Evolutionary conservation across 2,329 filamentous ascomycete genomes (phyloP).

Genomic region (Sclerotiophoma versabilis): DNA sequence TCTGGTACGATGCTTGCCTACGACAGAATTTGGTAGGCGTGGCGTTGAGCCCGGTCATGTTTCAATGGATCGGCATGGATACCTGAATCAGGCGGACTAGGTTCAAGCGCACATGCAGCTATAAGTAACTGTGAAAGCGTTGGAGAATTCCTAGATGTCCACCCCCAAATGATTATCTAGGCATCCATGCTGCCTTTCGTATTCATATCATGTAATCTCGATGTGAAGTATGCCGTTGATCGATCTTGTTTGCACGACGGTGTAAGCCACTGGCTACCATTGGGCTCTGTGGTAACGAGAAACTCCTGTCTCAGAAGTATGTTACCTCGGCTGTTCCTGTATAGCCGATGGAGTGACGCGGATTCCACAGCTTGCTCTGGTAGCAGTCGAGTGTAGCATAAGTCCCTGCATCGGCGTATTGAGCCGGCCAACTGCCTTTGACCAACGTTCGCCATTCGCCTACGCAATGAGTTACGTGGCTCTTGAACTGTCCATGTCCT

Average conservation of each 20-base stretch:
- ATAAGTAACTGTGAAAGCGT: neutral
- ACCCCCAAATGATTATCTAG: neutral
- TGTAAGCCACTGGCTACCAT: conserved; percentile 1
- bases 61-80: neutral
- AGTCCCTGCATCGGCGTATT: conserved; percentile 3
- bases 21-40: neutral
- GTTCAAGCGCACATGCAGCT: neutral
- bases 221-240: neutral
- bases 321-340: neutral
- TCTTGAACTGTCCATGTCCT: neutral
- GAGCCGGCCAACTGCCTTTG: neutral
- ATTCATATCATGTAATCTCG: too few relatives aligned
- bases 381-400: neutral
- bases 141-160: neutral
- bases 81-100: neutral
- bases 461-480: neutral
- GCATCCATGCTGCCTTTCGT: neutral
- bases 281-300: neutral
- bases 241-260: neutral
- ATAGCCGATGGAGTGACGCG: neutral
- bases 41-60: neutral
- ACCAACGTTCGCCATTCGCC: neutral
- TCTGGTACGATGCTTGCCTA: neutral
- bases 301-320: neutral
- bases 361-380: neutral